phyloP scores from a whole-genome alignment of 2,329 filamentous ascomycete genomes.

The Exophiala sp. region DNA sequence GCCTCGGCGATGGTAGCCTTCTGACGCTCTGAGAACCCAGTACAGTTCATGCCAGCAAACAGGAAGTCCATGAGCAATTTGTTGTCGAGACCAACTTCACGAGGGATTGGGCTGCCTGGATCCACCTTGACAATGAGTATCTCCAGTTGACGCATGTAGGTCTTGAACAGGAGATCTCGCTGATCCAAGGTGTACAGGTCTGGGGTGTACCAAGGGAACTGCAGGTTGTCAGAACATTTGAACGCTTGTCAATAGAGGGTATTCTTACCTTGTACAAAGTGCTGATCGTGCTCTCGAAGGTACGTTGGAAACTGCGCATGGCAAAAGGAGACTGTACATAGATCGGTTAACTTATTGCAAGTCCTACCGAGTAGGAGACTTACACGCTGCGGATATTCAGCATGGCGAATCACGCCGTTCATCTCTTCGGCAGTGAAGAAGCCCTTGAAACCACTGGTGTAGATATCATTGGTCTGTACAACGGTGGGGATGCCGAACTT shows the following conservation, averaged over 20 bases:
- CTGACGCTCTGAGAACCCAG: slow-evolving; percentile 44
- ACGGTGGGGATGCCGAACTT: slow-evolving; percentile 33
- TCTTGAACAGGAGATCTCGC: slow-evolving; percentile 45
- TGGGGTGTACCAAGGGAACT: slow-evolving; percentile 51
- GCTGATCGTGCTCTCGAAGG: slow-evolving; percentile 52
- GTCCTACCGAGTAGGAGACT: slow-evolving; percentile 27
- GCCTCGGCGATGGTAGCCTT: slow-evolving; percentile 17
- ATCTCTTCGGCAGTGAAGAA: slow-evolving; percentile 53
- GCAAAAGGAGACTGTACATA: slow-evolving; percentile 46
- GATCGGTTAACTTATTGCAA: slow-evolving; percentile 4
- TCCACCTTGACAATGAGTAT: slow-evolving; percentile 64
- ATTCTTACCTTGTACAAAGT: slow-evolving; percentile 48
- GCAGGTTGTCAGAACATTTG: slow-evolving; percentile 12
- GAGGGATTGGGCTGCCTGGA: slow-evolving; percentile 12
- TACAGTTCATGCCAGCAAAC: slow-evolving; percentile 40
- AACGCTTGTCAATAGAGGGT: not conserved
- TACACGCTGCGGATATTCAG: slow-evolving; percentile 49
- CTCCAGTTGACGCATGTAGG: slow-evolving; percentile 56
- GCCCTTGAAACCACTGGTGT: slow-evolving; percentile 49
- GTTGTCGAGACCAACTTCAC: slow-evolving; percentile 38
- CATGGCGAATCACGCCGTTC: slow-evolving; percentile 44
- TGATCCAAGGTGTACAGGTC: slow-evolving; percentile 46
- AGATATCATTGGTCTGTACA: slow-evolving; percentile 39
- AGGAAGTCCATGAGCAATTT: slow-evolving; percentile 40
- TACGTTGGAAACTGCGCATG: slow-evolving; percentile 49